phyloP scores from a whole-genome alignment of 805 yeast species.

The Kodamaea restingae region DNA sequence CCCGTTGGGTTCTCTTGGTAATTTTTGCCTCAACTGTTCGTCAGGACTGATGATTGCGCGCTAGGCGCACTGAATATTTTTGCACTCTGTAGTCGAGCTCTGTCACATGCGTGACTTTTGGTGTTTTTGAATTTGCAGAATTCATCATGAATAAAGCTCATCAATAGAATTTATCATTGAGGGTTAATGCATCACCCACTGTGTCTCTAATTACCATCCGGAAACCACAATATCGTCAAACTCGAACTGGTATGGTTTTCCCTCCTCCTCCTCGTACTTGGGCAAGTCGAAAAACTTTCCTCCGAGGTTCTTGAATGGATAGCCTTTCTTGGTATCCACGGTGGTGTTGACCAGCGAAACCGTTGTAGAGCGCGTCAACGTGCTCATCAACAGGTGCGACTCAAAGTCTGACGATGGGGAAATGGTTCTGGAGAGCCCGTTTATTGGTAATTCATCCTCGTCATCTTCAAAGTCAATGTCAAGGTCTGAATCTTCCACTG shows the following conservation, averaged over 20 bases:
- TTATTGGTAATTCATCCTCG: constrained; percentile 18
- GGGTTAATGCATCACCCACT: too few species aligned
- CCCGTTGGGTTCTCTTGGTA: too few species aligned
- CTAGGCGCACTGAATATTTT: background rate
- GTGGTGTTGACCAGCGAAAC: constrained; percentile 21
- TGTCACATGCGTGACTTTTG: too few species aligned
- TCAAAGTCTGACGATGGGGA: constrained; percentile 34
- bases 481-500: constrained; percentile 14
- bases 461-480: constrained; percentile 27
- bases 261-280: constrained; percentile 18
- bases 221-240: constrained; percentile 15
- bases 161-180: too few species aligned
- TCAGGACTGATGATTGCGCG: too few species aligned
- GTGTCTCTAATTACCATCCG: background rate
- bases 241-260: constrained; percentile 15
- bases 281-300: constrained; percentile 34
- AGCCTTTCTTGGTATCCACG: constrained; percentile 11
- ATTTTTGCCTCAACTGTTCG: too few species aligned
- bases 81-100: background rate
- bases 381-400: constrained; percentile 33
- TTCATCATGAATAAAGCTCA: too few species aligned
- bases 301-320: constrained; percentile 13
- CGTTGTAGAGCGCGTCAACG: constrained; percentile 40
- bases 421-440: constrained; percentile 34
- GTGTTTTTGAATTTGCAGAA: too few species aligned